Evolutionary conservation across 352 stramenopile species (phyloP), one percentile per base, ranked within the genome.

Genomic region (Phytophthora pini): DNA sequence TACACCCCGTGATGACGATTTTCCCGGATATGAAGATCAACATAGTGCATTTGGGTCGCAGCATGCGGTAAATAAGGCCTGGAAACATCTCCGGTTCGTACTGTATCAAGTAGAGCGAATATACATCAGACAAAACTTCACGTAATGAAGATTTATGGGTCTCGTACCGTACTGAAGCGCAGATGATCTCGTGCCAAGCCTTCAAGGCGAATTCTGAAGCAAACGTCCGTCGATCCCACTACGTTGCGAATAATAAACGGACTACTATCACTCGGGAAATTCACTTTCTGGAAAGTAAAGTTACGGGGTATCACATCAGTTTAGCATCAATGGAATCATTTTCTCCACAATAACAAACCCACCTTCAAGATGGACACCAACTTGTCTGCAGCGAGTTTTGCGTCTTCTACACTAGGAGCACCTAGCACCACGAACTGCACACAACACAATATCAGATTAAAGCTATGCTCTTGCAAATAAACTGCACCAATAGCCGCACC

Each of bases 71-170:
- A 68, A 99, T 99, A 20, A 99, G 82, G 8, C 98, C 98, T 9
- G 98, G 96, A 78, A 99, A 99, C n/a, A 99, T 79, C 68, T 99
- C 98, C 0, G 98, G 98, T 65, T 99, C 98, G 75, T 99, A 99
- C 79, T 88, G 45, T 20, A 41, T 38, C 2, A 31, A 8, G 22
- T 24, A 47, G 44, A 8, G 7, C 0, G 15, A 29, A 11, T 8
- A 65, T 15, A 43, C n/a, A 17, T 60, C n/a, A 61, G 24, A 26
- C 22, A 7, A 20, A 1, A 56, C 27, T 52, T 15, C 32, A 22
- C 7, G 55, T 13, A 7, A 27, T 31, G 3, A 10, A 39, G n/a
- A 45, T 22, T 15, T 1, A 44, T 12, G 17, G 32, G 20, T 3
- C 22, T 55, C 71, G 39, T 82, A 95, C 87, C 13, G 79, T 91